Percentiles rank a stretch among this genome's conserved stretches.
phyloP scores from a whole-genome alignment of 768 basidiomycete species.

The Trametes punicea region DNA sequence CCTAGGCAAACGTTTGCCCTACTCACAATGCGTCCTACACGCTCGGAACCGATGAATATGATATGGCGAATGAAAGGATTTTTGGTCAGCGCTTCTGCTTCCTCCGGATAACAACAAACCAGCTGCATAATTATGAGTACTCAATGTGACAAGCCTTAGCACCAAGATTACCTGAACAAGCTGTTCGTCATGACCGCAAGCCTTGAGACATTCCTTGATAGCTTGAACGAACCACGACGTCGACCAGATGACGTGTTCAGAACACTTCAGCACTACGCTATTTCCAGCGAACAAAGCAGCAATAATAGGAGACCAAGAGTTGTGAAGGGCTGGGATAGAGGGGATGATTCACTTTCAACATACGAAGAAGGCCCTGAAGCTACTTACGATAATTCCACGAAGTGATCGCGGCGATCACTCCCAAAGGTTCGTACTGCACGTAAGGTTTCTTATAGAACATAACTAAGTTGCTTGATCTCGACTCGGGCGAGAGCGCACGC shows the following conservation, averaged over 20 bases:
- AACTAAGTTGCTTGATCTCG: slow-evolving; percentile 61
- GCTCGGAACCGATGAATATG: slow-evolving; percentile 87
- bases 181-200: slow-evolving; percentile 79
- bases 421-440: slow-evolving; percentile 87
- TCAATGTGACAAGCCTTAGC: neutral
- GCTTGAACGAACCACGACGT: slow-evolving; percentile 79
- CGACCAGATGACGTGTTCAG: slow-evolving; percentile 91
- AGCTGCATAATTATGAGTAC: slow-evolving; percentile 39
- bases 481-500: slow-evolving; percentile 66
- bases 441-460: slow-evolving; percentile 74
- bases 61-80: slow-evolving; percentile 86
- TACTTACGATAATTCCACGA: slow-evolving; percentile 90
- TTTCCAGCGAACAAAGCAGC: slow-evolving; percentile 91
- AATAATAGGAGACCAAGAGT: slow-evolving; percentile 90
- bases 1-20: slow-evolving; percentile 7
- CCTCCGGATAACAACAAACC: slow-evolving; percentile 85
- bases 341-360: slow-evolving; percentile 3
- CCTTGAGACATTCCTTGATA: slow-evolving; percentile 70
- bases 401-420: slow-evolving; percentile 89
- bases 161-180: slow-evolving; percentile 68
- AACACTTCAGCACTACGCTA: slow-evolving; percentile 86
- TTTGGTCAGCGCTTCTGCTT: slow-evolving; percentile 78
- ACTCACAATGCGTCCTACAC: slow-evolving; percentile 66
- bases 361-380: no score
- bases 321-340: slow-evolving; percentile 90